These are phyloP conservation scores for Pythium volutum DNA, from an alignment of 352 stramenopile genomes.

Conservation along the genomic window DNA sequence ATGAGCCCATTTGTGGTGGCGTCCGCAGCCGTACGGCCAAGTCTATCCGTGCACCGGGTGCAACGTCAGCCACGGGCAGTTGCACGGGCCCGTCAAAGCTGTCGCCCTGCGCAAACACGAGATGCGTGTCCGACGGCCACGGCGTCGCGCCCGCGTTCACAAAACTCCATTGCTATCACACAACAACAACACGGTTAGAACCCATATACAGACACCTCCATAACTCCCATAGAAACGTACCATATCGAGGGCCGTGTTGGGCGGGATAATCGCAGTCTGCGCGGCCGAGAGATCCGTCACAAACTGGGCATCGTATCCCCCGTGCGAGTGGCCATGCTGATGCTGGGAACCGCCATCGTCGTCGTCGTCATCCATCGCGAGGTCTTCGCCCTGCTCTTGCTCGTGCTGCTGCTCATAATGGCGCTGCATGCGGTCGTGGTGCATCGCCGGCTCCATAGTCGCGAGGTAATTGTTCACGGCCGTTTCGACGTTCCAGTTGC, in stretches of 20 bases:
- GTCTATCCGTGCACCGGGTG: constrained; percentile 56
- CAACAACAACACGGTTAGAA: background rate
- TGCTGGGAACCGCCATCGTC: constrained; percentile 7
- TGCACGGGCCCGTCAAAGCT: constrained; percentile 57
- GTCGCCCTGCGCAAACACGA: constrained; percentile 69
- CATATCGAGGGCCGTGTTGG: constrained; percentile 52
- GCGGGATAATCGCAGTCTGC: constrained; percentile 52
- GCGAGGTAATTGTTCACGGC: constrained; percentile 80
- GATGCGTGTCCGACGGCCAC: constrained; percentile 56
- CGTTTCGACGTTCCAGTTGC: constrained; percentile 87
- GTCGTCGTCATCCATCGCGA: constrained; percentile 59
- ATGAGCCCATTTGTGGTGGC: constrained; percentile 50
- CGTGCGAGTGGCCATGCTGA: constrained; percentile 14
- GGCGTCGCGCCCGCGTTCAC: constrained; percentile 52
- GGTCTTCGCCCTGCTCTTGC: constrained; percentile 27
- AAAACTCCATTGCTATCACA: constrained; percentile 69
- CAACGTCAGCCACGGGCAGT: constrained; percentile 39
- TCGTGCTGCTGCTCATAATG: constrained; percentile 14
- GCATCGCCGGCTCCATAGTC: constrained; percentile 50
- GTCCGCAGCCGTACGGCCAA: constrained; percentile 54
- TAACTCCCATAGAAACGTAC: constrained; percentile 29
- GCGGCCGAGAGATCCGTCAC: constrained; percentile 63
- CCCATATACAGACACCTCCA: background rate
- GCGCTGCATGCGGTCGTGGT: constrained; percentile 6
- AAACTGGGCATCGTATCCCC: constrained; percentile 46